Percentiles rank a stretch among this genome's conserved stretches.
Evolutionary conservation across 106 monocot species (phyloP).

Genomic region (Narthecium ossifragum): DNA sequence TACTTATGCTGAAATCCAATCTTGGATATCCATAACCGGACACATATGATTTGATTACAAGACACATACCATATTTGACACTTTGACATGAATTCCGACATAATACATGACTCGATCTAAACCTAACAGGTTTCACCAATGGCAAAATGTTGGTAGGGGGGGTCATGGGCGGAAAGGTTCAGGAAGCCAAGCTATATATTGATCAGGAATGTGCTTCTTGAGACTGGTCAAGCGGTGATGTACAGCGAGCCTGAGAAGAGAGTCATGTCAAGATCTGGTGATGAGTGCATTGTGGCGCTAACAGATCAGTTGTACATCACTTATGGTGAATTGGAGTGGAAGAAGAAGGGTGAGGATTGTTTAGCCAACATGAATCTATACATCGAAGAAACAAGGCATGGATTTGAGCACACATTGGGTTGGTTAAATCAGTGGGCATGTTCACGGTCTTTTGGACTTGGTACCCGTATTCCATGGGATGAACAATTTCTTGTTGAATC

Average conservation of each 20-base stretch:
- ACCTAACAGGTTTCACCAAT: slow-evolving; percentile 84
- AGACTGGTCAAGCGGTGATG: slow-evolving; percentile 52
- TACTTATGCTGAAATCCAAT: too few species aligned
- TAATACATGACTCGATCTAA: too few species aligned
- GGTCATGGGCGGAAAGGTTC: slow-evolving; percentile 60
- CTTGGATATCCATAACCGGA: too few species aligned
- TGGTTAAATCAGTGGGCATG: slow-evolving; percentile 99
- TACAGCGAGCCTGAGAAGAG: slow-evolving; percentile 92
- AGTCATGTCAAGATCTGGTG: slow-evolving; percentile 83
- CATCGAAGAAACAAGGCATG: slow-evolving; percentile 58
- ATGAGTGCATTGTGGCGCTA: slow-evolving; percentile 92
- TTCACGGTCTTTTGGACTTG: slow-evolving; percentile 87
- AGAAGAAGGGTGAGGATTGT: slow-evolving; percentile 52
- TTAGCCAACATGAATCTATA: slow-evolving; percentile 64
- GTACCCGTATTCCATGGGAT: slow-evolving; percentile 88
- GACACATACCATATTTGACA: too few species aligned
- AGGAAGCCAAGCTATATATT: slow-evolving; percentile 80
- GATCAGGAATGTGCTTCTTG: slow-evolving; percentile 53
- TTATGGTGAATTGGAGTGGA: slow-evolving; percentile 86
- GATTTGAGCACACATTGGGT: slow-evolving; percentile 76
- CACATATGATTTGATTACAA: too few species aligned
- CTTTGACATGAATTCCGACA: too few species aligned
- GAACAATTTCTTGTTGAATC: slow-evolving; percentile 87
- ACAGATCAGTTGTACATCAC: slow-evolving; percentile 95
- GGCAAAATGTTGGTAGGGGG: slow-evolving; percentile 87